phyloP scores from a whole-genome alignment of 495 filamentous ascomycete genomes.

The Aspergillus avenaceus region DNA sequence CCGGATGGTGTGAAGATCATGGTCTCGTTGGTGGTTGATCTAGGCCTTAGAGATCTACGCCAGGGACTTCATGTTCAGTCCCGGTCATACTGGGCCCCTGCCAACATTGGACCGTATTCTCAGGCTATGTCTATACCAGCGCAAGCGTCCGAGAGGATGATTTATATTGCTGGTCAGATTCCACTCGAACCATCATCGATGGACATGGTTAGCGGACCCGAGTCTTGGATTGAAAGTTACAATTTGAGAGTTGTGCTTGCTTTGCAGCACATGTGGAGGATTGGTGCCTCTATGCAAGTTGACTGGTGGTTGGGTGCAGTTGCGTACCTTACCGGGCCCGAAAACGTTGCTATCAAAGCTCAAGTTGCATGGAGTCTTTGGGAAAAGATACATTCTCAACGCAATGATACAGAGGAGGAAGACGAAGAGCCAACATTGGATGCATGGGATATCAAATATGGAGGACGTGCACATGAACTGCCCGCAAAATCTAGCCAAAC shows the following conservation, averaged over 20 bases:
- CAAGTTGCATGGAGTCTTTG: conserved; percentile 46
- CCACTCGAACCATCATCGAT: conserved; percentile 81
- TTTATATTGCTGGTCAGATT: conserved; percentile 84
- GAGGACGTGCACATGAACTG: conserved; percentile 30
- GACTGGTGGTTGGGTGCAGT: conserved; percentile 69
- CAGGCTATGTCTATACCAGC: conserved; percentile 71
- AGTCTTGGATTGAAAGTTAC: conserved; percentile 30
- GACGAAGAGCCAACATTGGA: conserved; percentile 55
- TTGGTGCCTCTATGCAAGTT: conserved; percentile 68
- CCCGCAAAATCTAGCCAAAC: conserved; percentile 8
- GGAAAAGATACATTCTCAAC: conserved; percentile 42
- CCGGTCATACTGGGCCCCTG: conserved; percentile 93
- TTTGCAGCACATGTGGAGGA: conserved; percentile 86
- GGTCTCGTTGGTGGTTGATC: conserved; percentile 48
- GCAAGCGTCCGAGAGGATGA: conserved; percentile 25
- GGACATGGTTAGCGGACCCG: conserved; percentile 35
- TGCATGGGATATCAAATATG: conserved; percentile 67
- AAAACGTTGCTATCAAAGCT: conserved; percentile 29
- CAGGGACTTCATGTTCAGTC: conserved; percentile 86
- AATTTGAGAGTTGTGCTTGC: conserved; percentile 55
- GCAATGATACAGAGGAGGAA: conserved; percentile 24
- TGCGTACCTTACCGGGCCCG: conserved; percentile 57
- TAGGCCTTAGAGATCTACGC: conserved; percentile 26
- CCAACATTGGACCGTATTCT: conserved; percentile 96
- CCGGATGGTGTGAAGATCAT: conserved; percentile 57